A percentile compares a stretch with the other conserved stretches of the same genome.
Evolutionary conservation across 192 early-diverging fungal species (phyloP).

Genomic region (Mortierella claussenii): DNA sequence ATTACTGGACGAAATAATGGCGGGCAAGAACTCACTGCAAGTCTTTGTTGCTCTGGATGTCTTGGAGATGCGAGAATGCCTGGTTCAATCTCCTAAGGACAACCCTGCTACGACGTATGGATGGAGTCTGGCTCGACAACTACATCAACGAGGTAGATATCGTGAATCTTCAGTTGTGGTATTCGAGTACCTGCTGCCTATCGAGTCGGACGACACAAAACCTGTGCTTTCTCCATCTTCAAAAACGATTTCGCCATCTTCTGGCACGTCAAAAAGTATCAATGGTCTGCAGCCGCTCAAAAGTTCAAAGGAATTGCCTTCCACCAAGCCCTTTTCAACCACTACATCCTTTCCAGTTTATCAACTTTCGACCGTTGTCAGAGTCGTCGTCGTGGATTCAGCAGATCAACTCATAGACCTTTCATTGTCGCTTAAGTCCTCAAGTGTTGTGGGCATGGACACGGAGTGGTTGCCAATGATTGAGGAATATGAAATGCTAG

Average conservation of each 20-base stretch:
- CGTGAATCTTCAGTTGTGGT: conserved; percentile 12
- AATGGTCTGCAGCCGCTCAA: no score
- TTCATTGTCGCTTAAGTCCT: background rate
- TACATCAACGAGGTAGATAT: conserved; percentile 10
- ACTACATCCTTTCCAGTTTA: background rate
- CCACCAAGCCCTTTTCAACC: background rate
- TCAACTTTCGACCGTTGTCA: background rate
- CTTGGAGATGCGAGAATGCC: conserved; percentile 2
- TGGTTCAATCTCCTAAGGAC: background rate
- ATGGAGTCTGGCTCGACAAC: conserved; percentile 9
- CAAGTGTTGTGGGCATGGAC: conserved; percentile 23
- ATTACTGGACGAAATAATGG: conserved; percentile 6
- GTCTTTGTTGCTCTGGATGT: conserved; percentile 17
- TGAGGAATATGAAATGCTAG: background rate
- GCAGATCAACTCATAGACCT: background rate
- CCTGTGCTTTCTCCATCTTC: background rate
- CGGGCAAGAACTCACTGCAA: conserved; percentile 12
- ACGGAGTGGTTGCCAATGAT: conserved; percentile 33
- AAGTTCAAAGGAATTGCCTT: background rate
- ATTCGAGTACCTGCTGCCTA: conserved; percentile 4
- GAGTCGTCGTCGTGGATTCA: conserved; percentile 9
- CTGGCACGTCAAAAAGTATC: background rate
- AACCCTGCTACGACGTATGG: conserved; percentile 6
- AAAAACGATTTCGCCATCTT: background rate
- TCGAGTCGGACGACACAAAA: no score